A percentile compares a stretch with the other conserved stretches of the same genome.
Evolutionary conservation across 345 rosid genomes (phyloP).

Genomic region (Raphanus sativus): DNA sequence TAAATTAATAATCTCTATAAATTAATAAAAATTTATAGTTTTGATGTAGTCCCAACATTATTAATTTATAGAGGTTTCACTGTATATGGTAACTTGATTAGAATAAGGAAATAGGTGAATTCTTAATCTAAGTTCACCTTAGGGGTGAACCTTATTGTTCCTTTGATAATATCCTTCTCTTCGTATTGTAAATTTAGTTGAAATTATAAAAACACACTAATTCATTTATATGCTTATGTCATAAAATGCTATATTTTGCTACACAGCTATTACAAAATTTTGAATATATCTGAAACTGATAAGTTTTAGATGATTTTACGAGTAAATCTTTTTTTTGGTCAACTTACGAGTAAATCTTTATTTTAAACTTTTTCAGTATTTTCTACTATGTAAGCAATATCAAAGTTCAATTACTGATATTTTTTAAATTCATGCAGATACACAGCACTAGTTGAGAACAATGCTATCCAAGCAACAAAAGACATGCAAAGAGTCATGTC

Average conservation of each 20-base stretch:
- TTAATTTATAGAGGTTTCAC: too few species aligned
- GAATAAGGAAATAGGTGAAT: too few species aligned
- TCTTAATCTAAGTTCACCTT: too few species aligned
- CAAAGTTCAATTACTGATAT: background rate
- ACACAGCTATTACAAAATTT: background rate
- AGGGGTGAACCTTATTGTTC: too few species aligned
- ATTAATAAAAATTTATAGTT: too few species aligned
- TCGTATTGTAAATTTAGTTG: background rate
- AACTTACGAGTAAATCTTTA: background rate
- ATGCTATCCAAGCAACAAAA: conserved; percentile 60
- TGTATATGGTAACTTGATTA: too few species aligned
- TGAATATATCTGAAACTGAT: background rate
- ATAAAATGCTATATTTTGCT: background rate
- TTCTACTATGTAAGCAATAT: background rate
- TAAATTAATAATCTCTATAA: too few species aligned
- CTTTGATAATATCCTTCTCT: background rate
- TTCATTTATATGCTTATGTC: background rate
- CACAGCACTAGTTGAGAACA: conserved; percentile 72
- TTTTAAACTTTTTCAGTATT: background rate
- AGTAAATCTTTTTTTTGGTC: too few species aligned
- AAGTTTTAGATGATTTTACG: background rate
- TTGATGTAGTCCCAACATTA: too few species aligned
- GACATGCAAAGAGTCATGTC: conserved; percentile 69
- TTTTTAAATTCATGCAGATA: conserved; percentile 43
- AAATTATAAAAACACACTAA: background rate